A percentile compares a stretch with the other conserved stretches of the same genome.
Evolutionary conservation across 805 yeast species (phyloP).

Genomic region (Hanseniaspora clermontiae): DNA sequence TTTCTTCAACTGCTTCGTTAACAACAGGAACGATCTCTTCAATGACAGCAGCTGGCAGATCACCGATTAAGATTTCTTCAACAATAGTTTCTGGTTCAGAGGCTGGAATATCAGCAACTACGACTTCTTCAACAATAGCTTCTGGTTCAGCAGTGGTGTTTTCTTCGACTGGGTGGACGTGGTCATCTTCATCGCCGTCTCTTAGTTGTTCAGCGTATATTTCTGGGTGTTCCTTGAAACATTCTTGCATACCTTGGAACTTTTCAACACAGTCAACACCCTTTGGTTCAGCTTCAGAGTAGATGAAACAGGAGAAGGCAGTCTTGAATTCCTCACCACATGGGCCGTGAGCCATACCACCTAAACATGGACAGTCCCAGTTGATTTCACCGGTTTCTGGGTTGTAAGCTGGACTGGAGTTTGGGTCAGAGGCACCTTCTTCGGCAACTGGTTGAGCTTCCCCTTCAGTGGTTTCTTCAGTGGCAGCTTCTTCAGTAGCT

Average conservation of each 20-base stretch:
- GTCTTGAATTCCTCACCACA: constrained; percentile 93
- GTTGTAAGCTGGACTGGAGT: constrained; percentile 63
- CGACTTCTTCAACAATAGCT: constrained; percentile 17
- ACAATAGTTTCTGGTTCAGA: too few relatives aligned
- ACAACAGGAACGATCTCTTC: constrained; percentile 12
- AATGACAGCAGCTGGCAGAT: too few relatives aligned
- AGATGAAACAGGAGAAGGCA: constrained; percentile 90
- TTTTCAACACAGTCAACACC: constrained; percentile 89
- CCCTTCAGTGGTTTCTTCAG: neutral
- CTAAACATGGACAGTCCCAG: constrained; percentile 99
- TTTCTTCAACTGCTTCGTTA: constrained; percentile 15
- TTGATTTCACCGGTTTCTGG: constrained; percentile 97
- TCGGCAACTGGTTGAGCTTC: constrained; percentile 29
- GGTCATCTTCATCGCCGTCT: constrained; percentile 51
- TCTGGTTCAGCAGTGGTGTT: constrained; percentile 8
- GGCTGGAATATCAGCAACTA: neutral
- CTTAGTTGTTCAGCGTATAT: constrained; percentile 82
- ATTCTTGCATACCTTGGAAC: constrained; percentile 82
- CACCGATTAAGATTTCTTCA: too few relatives aligned
- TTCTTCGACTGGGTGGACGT: constrained; percentile 20
- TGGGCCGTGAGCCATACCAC: constrained; percentile 98
- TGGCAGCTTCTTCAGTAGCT: neutral
- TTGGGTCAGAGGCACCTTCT: constrained; percentile 47
- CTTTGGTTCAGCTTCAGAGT: constrained; percentile 88
- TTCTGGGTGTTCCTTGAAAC: constrained; percentile 88